phyloP scores from a whole-genome alignment of 192 early-diverging fungal genomes.

The Jimgerdemannia flammicorona region DNA sequence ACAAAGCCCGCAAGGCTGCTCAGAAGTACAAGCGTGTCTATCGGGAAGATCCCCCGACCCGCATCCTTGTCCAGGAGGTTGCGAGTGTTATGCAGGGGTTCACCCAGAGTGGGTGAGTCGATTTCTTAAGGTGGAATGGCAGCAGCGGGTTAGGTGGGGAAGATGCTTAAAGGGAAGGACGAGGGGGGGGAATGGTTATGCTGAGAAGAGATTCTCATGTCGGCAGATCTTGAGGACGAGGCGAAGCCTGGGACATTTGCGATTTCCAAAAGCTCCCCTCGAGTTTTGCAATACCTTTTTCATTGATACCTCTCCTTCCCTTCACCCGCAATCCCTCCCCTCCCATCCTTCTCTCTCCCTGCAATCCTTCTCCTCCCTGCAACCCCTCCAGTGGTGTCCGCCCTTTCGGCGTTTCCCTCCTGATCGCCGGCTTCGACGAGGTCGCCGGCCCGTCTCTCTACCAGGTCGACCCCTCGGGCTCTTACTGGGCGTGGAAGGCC shows the following conservation, averaged over 20 bases:
- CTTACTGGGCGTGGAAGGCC: slow-evolving; percentile 99
- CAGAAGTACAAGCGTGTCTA: slow-evolving; percentile 94
- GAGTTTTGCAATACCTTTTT: too few species aligned
- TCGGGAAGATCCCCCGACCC: slow-evolving; percentile 91
- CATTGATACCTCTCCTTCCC: too few species aligned
- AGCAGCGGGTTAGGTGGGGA: too few species aligned
- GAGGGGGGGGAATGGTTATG: too few species aligned
- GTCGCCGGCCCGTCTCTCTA: slow-evolving; percentile 85
- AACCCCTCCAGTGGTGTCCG: slow-evolving; percentile 81
- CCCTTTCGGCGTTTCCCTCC: slow-evolving; percentile 97
- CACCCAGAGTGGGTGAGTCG: slow-evolving; percentile 92
- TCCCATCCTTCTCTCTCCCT: too few species aligned
- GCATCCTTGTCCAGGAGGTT: slow-evolving; percentile 95
- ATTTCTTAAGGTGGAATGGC: neutral
- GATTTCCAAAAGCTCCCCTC: too few species aligned
- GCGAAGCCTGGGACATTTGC: too few species aligned
- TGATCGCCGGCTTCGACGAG: slow-evolving; percentile 94
- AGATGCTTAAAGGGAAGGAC: too few species aligned
- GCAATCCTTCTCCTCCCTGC: too few species aligned
- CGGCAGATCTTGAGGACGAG: too few species aligned
- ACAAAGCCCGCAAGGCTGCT: slow-evolving; percentile 93
- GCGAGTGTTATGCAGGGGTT: slow-evolving; percentile 98
- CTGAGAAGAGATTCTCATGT: too few species aligned
- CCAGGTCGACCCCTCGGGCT: slow-evolving; percentile 99
- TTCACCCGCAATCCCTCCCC: too few species aligned